phyloP scores from a whole-genome alignment of 192 early-diverging fungal species.

The Podila verticillata region DNA sequence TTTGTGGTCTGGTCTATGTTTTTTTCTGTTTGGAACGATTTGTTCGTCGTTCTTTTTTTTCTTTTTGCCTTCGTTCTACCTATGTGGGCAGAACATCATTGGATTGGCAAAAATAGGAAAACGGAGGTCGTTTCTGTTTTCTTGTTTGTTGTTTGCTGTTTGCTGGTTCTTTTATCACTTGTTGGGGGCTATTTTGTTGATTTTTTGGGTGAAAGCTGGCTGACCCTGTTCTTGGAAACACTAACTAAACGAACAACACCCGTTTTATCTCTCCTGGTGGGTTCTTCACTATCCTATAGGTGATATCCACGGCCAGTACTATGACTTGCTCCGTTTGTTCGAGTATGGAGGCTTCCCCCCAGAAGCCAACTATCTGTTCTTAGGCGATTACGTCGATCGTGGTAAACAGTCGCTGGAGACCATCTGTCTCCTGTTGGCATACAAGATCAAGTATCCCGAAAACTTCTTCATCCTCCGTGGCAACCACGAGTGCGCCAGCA shows the following conservation, averaged over 20 bases:
- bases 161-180: too few relatives aligned
- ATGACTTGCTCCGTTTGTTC: conserved; percentile 93
- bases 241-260: too few relatives aligned
- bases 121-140: not conserved
- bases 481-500: conserved; percentile 97
- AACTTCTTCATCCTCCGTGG: conserved; percentile 99
- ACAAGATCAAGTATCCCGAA: conserved; percentile 99
- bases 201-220: too few relatives aligned
- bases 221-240: too few relatives aligned
- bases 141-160: not conserved
- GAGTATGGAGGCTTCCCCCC: conserved; percentile 98
- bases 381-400: conserved; percentile 97
- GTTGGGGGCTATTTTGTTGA: not conserved
- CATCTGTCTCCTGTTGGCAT: conserved; percentile 95
- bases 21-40: conserved; percentile 5
- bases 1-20: conserved; percentile 10
- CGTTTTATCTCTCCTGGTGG: too few relatives aligned
- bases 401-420: conserved; percentile 98
- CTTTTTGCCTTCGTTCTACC: not conserved
- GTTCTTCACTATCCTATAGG: conserved; percentile 27
- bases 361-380: conserved; percentile 95
- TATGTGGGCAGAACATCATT: not conserved
- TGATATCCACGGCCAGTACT: conserved; percentile 95
- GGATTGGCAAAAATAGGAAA: conserved; percentile 4
- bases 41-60: conserved; percentile 1